Conservation (phyloP, 1,284 basidiomycete genomes). For the Pisolithus thermaeus region DNA sequence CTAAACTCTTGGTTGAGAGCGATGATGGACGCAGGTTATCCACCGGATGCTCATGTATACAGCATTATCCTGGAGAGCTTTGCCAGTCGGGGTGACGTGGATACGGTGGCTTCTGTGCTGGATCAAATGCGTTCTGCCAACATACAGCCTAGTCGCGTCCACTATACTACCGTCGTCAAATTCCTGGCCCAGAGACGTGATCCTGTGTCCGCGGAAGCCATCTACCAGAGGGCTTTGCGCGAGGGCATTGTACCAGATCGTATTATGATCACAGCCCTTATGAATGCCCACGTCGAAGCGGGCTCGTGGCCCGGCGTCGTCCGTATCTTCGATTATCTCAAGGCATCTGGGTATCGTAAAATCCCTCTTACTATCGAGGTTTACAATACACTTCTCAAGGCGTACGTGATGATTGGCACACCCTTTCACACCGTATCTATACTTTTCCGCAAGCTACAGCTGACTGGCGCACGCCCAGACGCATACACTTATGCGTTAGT, state of each 20-base stretch:
- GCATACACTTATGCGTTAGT: constrained; percentile 69
- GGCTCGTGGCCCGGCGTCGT: constrained; percentile 77
- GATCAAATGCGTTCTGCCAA: constrained; percentile 55
- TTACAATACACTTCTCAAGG: constrained; percentile 81
- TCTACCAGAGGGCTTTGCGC: constrained; percentile 60
- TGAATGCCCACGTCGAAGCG: constrained; percentile 82
- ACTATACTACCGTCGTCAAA: constrained; percentile 70
- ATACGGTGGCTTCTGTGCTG: constrained; percentile 52
- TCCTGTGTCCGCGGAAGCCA: constrained; percentile 57
- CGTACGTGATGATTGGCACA: constrained; percentile 76
- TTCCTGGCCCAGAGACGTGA: constrained; percentile 66
- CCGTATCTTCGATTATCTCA: constrained; percentile 67
- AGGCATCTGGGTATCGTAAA: constrained; percentile 31
- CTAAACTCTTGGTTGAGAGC: constrained; percentile 53
- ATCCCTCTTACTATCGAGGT: constrained; percentile 48
- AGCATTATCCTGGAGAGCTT: constrained; percentile 60
- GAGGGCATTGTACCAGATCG: constrained; percentile 63
- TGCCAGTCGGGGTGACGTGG: constrained; percentile 51
- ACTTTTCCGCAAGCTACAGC: constrained; percentile 59
- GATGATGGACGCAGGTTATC: constrained; percentile 44
- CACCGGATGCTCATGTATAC: constrained; percentile 53
- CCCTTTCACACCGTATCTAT: constrained; percentile 65
- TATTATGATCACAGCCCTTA: constrained; percentile 62
- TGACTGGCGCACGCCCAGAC: constrained; percentile 51
- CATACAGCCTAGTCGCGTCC: constrained; percentile 43